Evolutionary conservation across 805 yeast species (phyloP), one percentile per base, ranked within the genome.

Genomic region (Jamesozyma rosinii): DNA sequence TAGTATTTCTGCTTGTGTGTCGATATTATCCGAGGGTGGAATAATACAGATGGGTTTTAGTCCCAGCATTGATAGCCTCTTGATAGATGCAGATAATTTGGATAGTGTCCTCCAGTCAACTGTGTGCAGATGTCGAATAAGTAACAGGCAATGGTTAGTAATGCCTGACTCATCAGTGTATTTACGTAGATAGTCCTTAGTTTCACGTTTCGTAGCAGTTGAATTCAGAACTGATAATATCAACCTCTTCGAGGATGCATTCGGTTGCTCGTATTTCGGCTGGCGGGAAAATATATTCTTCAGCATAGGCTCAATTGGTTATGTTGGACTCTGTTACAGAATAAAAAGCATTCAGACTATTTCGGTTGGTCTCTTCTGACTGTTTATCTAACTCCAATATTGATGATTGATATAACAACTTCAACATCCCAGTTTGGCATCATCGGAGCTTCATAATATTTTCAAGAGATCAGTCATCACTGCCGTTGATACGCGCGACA

Each of bases 181-280:
- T 56, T 81, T 84, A 30, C 76, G 68, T 38, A 90, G 65, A 57
- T 89, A 90, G 49, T 81, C 83, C 49, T 77, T 74, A 4, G 95
- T 95, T 57, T 90, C 97, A 47, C 98, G 70, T 59, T 87, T 89
- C 1, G 97, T 90, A 5, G 97, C 94, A 3, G 97, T 85, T 1
- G 95, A 81, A 54, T 81, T 81, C 45, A 90, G 69, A 20, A 90
- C 88, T 1, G 96, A 80, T 15, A 87, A 66, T n/a, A 90, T 81
- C 40, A 90, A 66, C 43, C 84, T 85, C 50, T 77, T 71, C 5
- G 62, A 54, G n/a, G 55, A 40, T 2, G 53, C 47, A 51, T 59
- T 58, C 11, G 54, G 61, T 40, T 57, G 61, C n/a, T 49, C 42
- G 37, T 49, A 49, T 17, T 34, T 43, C 13, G 48, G 19, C 11